Percentiles rank a stretch among this genome's conserved stretches.
Evolutionary conservation across 306 rosid genomes (phyloP).

Genomic region (Hippophae gyantsensis): DNA sequence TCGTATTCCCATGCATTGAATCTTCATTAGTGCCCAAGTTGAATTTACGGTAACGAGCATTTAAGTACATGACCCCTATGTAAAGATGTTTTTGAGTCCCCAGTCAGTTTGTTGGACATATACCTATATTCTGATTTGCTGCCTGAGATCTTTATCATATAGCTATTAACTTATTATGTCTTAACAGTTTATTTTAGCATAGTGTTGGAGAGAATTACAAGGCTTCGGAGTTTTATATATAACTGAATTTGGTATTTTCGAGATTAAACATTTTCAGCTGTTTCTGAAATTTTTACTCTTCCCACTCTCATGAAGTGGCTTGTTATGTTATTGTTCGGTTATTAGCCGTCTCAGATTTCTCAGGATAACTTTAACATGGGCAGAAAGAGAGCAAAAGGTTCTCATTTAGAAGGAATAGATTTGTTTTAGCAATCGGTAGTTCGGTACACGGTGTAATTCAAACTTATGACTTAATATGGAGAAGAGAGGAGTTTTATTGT

Average conservation of each 20-base stretch:
- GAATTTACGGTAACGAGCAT: conserved; percentile 4
- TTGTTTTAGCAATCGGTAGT: too few relatives aligned
- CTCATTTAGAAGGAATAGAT: too few relatives aligned
- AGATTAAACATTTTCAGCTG: neutral
- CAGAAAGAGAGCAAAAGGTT: neutral
- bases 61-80: conserved; percentile 9
- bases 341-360: too few relatives aligned
- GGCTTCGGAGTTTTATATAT: conserved; percentile 21
- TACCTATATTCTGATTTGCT: conserved; percentile 17
- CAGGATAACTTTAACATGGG: too few relatives aligned
- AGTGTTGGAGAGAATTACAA: conserved; percentile 27
- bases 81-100: conserved; percentile 31
- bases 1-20: conserved; percentile 25
- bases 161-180: neutral
- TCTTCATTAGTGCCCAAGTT: conserved; percentile 16
- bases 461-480: too few relatives aligned
- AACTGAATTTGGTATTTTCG: conserved; percentile 9
- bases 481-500: too few relatives aligned
- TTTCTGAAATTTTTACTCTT: conserved; percentile 1
- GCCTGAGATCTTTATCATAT: conserved; percentile 21
- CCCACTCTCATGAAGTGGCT: neutral
- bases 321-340: neutral
- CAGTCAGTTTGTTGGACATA: conserved; percentile 15
- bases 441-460: too few relatives aligned
- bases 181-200: conserved; percentile 15